phyloP scores from a whole-genome alignment of 2,329 filamentous ascomycete species.

The Ascochyta pisi region DNA sequence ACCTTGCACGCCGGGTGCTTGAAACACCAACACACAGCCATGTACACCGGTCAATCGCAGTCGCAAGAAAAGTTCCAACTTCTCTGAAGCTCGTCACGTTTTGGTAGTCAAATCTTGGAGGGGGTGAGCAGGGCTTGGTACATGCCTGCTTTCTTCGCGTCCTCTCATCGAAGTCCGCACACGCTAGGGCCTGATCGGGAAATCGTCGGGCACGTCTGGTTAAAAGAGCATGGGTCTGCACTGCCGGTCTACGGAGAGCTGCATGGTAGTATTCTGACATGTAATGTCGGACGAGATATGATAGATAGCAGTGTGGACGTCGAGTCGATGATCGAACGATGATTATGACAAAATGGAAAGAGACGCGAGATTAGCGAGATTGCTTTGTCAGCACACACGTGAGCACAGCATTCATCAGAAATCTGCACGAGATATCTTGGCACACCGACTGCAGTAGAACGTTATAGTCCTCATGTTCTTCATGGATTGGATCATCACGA shows the following conservation, averaged over 20 bases:
- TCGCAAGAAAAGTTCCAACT: neutral
- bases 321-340: no score
- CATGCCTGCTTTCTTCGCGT: neutral
- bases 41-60: neutral
- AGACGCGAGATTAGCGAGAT: neutral
- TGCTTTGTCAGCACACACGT: conserved; percentile 14
- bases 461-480: no score
- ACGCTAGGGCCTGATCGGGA: conserved; percentile 6
- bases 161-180: conserved; percentile 7
- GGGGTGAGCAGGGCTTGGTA: neutral
- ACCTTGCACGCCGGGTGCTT: neutral
- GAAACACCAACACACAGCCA: conserved; percentile 9
- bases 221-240: conserved; percentile 2
- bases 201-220: neutral
- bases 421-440: no score
- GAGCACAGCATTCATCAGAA: neutral
- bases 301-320: neutral
- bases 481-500: no score
- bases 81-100: no score
- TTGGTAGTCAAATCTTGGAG: neutral
- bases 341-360: neutral
- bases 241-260: neutral
- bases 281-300: neutral
- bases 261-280: neutral
- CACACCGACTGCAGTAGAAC: no score